These are phyloP conservation scores for Cutaneotrichosporon cavernicola DNA, from an alignment of 1,284 basidiomycete genomes.

Conservation along the genomic window DNA sequence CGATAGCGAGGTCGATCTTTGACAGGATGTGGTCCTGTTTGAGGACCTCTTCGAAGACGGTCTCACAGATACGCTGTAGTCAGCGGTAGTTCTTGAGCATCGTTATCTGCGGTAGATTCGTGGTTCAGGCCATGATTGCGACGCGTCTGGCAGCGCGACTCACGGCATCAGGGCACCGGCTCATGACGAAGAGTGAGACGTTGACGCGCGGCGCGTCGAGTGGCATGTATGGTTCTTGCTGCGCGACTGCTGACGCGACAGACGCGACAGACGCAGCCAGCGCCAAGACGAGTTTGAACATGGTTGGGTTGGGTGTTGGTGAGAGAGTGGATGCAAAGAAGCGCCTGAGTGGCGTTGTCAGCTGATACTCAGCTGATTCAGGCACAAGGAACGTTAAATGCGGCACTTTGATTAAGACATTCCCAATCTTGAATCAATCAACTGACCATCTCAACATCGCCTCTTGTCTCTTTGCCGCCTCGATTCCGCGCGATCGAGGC, in stretches of 20 bases:
- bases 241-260: not conserved
- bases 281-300: not conserved
- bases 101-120: not conserved
- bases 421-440: too few relatives aligned
- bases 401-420: too few relatives aligned
- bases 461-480: too few relatives aligned
- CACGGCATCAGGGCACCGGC: conserved; percentile 52
- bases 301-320: not conserved
- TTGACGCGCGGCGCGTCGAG: conserved; percentile 31
- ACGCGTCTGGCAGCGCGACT: conserved; percentile 20
- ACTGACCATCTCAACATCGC: too few relatives aligned
- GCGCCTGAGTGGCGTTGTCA: too few relatives aligned
- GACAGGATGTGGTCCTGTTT: conserved; percentile 57
- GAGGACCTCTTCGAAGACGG: conserved; percentile 69
- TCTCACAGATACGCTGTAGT: conserved; percentile 61
- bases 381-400: too few relatives aligned
- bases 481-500: too few relatives aligned
- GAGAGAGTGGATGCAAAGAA: too few relatives aligned
- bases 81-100: not conserved
- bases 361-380: too few relatives aligned
- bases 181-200: conserved; percentile 52
- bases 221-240: too few relatives aligned
- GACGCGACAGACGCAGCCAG: not conserved
- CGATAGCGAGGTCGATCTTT: conserved; percentile 68
- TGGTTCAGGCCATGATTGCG: too few relatives aligned